Evolutionary conservation across 345 rosid species (phyloP).

Genomic region (Citrus mangshanensis): DNA sequence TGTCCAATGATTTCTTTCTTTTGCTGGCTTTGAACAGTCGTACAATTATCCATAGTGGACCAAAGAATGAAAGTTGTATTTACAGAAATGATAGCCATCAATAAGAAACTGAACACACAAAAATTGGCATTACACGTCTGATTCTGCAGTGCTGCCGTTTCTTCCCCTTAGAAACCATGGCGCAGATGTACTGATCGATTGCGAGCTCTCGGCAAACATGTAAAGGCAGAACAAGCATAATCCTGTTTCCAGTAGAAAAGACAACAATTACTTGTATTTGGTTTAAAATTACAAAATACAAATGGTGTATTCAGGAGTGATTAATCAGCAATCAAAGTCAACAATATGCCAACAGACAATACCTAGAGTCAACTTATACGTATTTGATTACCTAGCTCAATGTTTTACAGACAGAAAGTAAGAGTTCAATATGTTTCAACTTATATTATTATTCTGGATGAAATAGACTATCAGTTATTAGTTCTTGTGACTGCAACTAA

Average conservation of each 20-base stretch:
- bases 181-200: conserved; percentile 33
- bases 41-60: neutral
- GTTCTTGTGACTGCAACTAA: neutral
- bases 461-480: neutral
- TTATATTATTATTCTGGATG: neutral
- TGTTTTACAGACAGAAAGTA: neutral
- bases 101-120: neutral
- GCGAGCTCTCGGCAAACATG: conserved; percentile 58
- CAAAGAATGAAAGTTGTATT: neutral
- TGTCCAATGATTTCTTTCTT: neutral
- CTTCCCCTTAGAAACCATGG: conserved; percentile 40
- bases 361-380: neutral
- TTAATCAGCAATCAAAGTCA: neutral
- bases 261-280: neutral
- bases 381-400: neutral
- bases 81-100: conserved; percentile 1
- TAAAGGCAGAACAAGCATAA: conserved; percentile 78
- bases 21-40: neutral
- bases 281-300: too few species aligned
- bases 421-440: neutral
- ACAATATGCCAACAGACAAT: neutral
- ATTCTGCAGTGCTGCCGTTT: conserved; percentile 32
- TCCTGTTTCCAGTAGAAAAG: conserved; percentile 40
- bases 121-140: conserved; percentile 20
- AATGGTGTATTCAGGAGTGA: neutral